Base-by-base conservation (phyloP, 208 protist genomes). In the Giardia duodenalis region DNA sequence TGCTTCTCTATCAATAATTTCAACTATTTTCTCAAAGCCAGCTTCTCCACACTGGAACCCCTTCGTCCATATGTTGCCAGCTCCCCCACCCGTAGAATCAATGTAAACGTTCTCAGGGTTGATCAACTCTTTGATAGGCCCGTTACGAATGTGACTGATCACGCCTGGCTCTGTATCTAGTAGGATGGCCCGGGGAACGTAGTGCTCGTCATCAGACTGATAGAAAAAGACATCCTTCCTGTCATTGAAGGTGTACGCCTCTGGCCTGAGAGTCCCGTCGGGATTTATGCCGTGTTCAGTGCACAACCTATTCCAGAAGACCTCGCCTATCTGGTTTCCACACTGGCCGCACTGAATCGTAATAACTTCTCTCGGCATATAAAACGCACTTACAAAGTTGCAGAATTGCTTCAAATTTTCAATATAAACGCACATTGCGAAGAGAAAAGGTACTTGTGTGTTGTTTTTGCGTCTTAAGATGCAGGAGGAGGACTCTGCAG, bases 201-300 rank as follows among this genome's bases (percentile, higher is more conserved):
- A 99, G 93, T 99, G 98, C 92, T 99, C 97, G 93, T 99, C 98
- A 93, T 99, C 98, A n/a, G 98, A 98, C 95, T 99, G 98, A 94
- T 99, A 99, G 95, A 99, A 99, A 93, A 99, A 99, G 4, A 99
- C 98, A 94, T 99, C 98, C 93, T 99, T 99, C 87, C 99, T 95
- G 93, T 99, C 98, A 19, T 93, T 90, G 45, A 94, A 95, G 44
- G 48, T 47, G 22, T 0, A 46, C 2, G 46, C 42, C 30, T 92
- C 76, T 0, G n/a, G 47, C 42, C 22, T 1, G 19, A 93, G 30
- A 47, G 46, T 86, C 44, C 95, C 95, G 48, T 95, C 93, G 10
- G 91, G 1, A 95, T 0, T 94, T 87, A 99, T 99, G 92, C 98
- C 98, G 94, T 99, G 99, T 95, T 99, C 98, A 0, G 95, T 93